Evolutionary conservation across 331 rosid species (phyloP).

Genomic region (Prunus yedoensis): DNA sequence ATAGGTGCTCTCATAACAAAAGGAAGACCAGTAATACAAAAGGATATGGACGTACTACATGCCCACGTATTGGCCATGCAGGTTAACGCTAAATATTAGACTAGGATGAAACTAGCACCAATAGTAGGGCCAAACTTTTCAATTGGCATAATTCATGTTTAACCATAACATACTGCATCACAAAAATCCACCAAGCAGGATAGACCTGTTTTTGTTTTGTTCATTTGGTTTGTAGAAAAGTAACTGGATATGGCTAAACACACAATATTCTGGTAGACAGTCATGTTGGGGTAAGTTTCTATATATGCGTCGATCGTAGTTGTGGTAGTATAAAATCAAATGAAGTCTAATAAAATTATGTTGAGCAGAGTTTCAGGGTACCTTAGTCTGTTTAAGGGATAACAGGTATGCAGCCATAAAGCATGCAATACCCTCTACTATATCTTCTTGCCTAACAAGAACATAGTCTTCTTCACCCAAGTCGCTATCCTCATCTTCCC

Average conservation of each 20-base stretch:
- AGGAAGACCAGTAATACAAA: not conserved
- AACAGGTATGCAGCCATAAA: slow-evolving; percentile 90
- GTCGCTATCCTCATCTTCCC: slow-evolving; percentile 56
- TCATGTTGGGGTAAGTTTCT: not conserved
- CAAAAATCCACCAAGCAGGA: not conserved
- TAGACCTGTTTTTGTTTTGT: not conserved
- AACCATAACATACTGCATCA: not conserved
- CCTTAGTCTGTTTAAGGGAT: slow-evolving; percentile 90
- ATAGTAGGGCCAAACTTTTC: not conserved
- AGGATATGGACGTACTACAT: not conserved
- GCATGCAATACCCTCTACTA: slow-evolving; percentile 62
- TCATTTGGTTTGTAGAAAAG: not conserved
- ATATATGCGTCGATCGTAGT: not conserved
- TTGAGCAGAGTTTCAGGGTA: slow-evolving; percentile 10
- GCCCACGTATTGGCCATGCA: not conserved
- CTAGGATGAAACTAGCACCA: not conserved
- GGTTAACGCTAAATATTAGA: not conserved
- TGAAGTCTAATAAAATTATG: not conserved
- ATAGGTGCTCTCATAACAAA: slow-evolving; percentile 1
- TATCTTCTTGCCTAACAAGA: slow-evolving; percentile 85
- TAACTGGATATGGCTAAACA: not conserved
- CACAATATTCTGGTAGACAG: not conserved
- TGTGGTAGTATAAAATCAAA: not conserved
- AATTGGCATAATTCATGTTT: not conserved
- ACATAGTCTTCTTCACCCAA: slow-evolving; percentile 65